Percentiles rank a stretch among this genome's conserved stretches.
These are phyloP conservation scores for Fusarium albidum DNA, from an alignment of 2,329 filamentous ascomycete species.

Conservation along the genomic window DNA sequence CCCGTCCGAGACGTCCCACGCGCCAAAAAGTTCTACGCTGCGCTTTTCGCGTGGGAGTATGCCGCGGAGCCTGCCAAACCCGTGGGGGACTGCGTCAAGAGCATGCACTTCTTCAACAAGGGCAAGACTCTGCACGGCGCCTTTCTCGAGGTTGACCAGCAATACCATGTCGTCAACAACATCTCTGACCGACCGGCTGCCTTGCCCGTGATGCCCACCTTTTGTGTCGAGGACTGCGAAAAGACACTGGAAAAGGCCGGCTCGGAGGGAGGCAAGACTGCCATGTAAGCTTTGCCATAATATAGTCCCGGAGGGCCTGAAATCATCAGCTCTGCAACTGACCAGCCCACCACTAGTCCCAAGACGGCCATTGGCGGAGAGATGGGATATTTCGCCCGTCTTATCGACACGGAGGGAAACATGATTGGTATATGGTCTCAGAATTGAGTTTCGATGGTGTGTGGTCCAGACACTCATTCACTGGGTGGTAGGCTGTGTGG, in stretches of 20 bases:
- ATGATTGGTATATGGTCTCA: slow-evolving; percentile 47
- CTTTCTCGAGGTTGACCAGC: slow-evolving; percentile 45
- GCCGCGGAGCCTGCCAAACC: slow-evolving; percentile 27
- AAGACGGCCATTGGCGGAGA: slow-evolving; percentile 46
- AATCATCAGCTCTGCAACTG: slow-evolving; percentile 5
- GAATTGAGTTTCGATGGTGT: slow-evolving; percentile 28
- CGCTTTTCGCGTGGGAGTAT: slow-evolving; percentile 47
- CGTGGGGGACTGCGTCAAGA: slow-evolving; percentile 37
- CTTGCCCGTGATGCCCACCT: slow-evolving; percentile 45
- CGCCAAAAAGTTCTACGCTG: slow-evolving; percentile 48
- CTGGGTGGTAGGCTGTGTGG: neutral
- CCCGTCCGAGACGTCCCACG: slow-evolving; percentile 46
- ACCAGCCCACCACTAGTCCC: slow-evolving; percentile 35
- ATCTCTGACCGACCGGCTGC: slow-evolving; percentile 35
- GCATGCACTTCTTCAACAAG: slow-evolving; percentile 47
- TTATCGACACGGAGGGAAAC: slow-evolving; percentile 51
- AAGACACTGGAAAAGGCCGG: slow-evolving; percentile 42
- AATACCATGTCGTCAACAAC: slow-evolving; percentile 40
- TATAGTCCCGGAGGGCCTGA: neutral
- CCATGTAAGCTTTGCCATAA: slow-evolving; percentile 42
- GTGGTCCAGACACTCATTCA: neutral
- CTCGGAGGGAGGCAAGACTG: slow-evolving; percentile 44
- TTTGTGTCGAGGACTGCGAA: slow-evolving; percentile 45
- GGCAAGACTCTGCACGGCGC: slow-evolving; percentile 46
- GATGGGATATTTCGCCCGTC: slow-evolving; percentile 47